phyloP scores from a whole-genome alignment of 2,329 filamentous ascomycete genomes.

The Sporothrix globosa region DNA sequence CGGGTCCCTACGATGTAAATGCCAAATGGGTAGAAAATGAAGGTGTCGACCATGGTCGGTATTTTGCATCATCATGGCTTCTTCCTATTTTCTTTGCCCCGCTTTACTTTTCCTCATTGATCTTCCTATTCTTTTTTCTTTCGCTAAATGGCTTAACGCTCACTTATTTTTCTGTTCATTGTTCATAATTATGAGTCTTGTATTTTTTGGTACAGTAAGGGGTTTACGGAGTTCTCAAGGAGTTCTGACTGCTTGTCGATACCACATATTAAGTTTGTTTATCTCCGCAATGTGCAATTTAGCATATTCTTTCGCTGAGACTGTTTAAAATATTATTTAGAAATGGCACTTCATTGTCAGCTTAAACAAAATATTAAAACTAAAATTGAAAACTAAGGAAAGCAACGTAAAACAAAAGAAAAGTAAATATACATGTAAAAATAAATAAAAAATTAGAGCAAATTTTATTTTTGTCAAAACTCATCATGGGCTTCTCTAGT shows the following conservation, averaged over 20 bases:
- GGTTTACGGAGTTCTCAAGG: not conserved
- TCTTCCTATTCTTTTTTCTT: not conserved
- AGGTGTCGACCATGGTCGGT: not conserved
- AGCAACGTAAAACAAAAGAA: too few relatives aligned
- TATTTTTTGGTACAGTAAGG: not conserved
- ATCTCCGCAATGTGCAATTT: not conserved
- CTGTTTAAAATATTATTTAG: too few relatives aligned
- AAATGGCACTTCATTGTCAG: too few relatives aligned
- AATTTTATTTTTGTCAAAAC: too few relatives aligned
- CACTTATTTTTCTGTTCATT: not conserved
- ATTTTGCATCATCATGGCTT: not conserved
- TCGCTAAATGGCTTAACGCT: not conserved
- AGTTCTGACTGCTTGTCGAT: not conserved
- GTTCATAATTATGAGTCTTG: too few relatives aligned
- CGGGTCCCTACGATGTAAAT: slow-evolving; percentile 48
- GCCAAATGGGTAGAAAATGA: slow-evolving; percentile 14
- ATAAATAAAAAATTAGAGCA: too few relatives aligned
- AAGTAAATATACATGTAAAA: too few relatives aligned
- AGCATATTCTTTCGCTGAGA: too few relatives aligned
- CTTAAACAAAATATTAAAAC: too few relatives aligned
- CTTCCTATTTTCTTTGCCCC: too few relatives aligned
- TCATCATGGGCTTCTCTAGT: too few relatives aligned
- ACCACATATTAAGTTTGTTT: not conserved
- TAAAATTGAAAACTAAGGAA: too few relatives aligned
- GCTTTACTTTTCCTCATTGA: not conserved